Base-by-base conservation (phyloP, 1,284 basidiomycete species). In the Inonotus obliquus region DNA sequence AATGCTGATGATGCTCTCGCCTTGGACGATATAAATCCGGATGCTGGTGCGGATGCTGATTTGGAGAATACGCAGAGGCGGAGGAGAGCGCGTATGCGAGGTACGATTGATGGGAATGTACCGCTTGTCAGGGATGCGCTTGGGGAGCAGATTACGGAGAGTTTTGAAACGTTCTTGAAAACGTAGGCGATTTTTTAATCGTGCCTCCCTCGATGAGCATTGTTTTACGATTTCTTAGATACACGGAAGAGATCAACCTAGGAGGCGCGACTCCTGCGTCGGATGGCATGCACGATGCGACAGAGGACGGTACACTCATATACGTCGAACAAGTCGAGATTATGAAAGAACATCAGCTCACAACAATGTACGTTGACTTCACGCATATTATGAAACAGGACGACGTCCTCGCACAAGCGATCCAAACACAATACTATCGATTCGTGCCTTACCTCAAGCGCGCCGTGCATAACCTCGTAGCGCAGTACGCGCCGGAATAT, bases 291-390 rank as follows among this genome's bases (percentile, higher is more conserved):
- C 70, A 79, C 1, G 82, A 81, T 21, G 82, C 84, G 41, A 78
- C 77, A 1, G 76, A 78, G 0, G 82, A 86, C 21, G 83, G 81
- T 48, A 86, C 90, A 69, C 79, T 87, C 55, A 80, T 90, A 65
- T 98, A 98, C 73, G 81, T 98, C 66, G 88, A 93, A 63, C 95
- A 97, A 76, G 91, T 99, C 69, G 88, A 91, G 71, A 89, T 87
- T 38, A 93, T 99, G 91, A 88, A 91, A 64, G 91, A 96, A 72
- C 94, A 92, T 72, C 89, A 95, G 71, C 81, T 96, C 57, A 94
- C 94, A 1, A 99, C 96, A 0, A 87, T 99, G 68, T 99, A 97
- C 70, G 91, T 99, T 73, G 96, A 98, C 78, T 98, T 91, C 66
- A 84, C 86, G 13, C 96, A 99, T 72, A 81, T 99, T 23, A 82